Evolutionary conservation across 2,329 filamentous ascomycete genomes (phyloP).

Genomic region (Penicillium sumatraense): DNA sequence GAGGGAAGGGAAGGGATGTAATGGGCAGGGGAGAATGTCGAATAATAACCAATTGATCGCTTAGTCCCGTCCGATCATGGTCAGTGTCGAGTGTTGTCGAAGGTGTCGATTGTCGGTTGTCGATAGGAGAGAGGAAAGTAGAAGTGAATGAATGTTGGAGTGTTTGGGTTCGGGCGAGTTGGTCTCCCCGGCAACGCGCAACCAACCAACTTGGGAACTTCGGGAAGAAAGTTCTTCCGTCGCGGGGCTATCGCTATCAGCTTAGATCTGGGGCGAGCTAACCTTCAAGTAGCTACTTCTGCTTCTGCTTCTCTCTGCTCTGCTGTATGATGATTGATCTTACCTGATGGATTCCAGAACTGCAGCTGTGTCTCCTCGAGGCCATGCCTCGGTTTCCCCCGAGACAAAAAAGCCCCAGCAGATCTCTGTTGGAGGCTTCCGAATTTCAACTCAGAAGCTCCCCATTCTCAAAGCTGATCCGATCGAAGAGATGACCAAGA

Average conservation of each 20-base stretch:
- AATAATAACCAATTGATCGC: neutral
- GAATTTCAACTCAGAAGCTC: constrained; percentile 81
- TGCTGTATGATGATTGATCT: constrained; percentile 22
- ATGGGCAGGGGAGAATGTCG: neutral
- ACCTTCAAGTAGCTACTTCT: no score
- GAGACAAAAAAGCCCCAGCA: constrained; percentile 52
- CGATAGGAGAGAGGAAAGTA: constrained; percentile 12
- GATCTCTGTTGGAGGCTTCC: constrained; percentile 70
- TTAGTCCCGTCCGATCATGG: constrained; percentile 15
- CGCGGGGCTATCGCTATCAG: constrained; percentile 34
- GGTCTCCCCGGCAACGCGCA: constrained; percentile 31
- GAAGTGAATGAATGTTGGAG: neutral
- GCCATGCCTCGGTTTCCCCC: constrained; percentile 61
- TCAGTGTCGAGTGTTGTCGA: constrained; percentile 3
- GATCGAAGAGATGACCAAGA: constrained; percentile 81
- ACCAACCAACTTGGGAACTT: no score
- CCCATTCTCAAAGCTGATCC: constrained; percentile 91
- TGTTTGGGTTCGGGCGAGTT: constrained; percentile 21
- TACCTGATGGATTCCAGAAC: constrained; percentile 21
- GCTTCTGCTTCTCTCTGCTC: neutral
- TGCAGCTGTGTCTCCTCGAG: constrained; percentile 34
- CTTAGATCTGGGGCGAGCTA: constrained; percentile 6
- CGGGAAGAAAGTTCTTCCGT: no score
- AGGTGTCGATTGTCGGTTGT: constrained; percentile 10
- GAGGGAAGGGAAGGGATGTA: constrained; percentile 1